Evolutionary conservation across 2,329 filamentous ascomycete genomes (phyloP), one percentile per base, ranked within the genome.

Genomic region (Alternaria arbusti): DNA sequence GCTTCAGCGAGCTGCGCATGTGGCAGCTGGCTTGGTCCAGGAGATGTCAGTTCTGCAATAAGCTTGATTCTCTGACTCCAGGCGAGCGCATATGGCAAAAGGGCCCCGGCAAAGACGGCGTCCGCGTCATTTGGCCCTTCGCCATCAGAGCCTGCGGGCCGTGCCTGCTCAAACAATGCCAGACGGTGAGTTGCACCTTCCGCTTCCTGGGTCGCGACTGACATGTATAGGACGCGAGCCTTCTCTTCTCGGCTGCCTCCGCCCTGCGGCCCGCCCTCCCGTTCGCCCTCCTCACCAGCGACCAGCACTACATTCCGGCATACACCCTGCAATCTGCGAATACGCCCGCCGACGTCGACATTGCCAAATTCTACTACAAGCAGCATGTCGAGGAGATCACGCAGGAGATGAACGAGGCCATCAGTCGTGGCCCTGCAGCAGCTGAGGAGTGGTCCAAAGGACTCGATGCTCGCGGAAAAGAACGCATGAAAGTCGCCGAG

Each of bases 381-480:
- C 74, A 82, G 25, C 87, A 94, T 61, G 84, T 93, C 36, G 84
- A 89, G 25, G 83, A 84, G 8, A 85, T 94, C 66, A 86, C 86
- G 61, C 75, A 82, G 30, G 88, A 92, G 71, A 88, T 92, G 68
- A 82, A 87, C 46, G 82, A 87, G 6, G 91, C 89, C 57, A 87
- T 88, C 70, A 80, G 83, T n/a, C 85, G 92, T 69, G 91, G 92
- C n/a, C 71, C 85, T 47, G 89, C 89, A 45, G 87, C 90, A 11
- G 86, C 87, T 5, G 90, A 93, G 69, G 92, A 94, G 77, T 96
- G 92, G 92, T 83, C 89, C 28, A 94, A 94, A 79, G 92, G 92
- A 10, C 84, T 96, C 4, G 86, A 89, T 46, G 82, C 81, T 26
- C 85, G 87, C 61, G 90, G 91, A 10, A 87, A 87, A 70, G 84